Base-by-base conservation (phyloP, 1,284 basidiomycete species). In the Sporisorium iseilematis-ciliati region DNA sequence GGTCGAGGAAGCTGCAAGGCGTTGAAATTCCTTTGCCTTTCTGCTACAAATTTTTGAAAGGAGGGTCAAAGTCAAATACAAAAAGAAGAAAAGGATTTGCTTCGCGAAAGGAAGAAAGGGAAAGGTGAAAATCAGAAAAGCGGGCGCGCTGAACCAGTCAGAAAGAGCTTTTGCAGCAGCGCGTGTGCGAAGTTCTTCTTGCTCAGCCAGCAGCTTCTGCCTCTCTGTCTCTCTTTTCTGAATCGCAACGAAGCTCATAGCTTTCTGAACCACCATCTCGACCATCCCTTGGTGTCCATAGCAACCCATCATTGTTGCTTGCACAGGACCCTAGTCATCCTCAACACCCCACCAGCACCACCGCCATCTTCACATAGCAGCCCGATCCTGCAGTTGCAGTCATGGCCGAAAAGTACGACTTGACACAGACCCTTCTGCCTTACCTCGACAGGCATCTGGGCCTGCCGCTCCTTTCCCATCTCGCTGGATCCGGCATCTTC, bases 361-460 rank as follows among this genome's bases (percentile, higher is more conserved):
- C 38, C 26, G 4, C 31, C 40, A 33, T 33, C 3, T 12, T 33
- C 31, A 33, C 31, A 33, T 12, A 31, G 16, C 52, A 8, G 21
- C 26, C 43, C 38, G 33, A 43, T 23, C 43, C 58, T 38, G 43
- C 45, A 35, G 10, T 43, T 26, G 54, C 62, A 64, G 76, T 23
- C 71, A 84, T 84, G 82, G 67, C 83, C 40, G 80, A 78, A 26
- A 74, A 77, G 63, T 91, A 93, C 87, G 95, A 93, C 72, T 90
- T 97, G 67, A 94, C 85, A 31, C 66, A 77, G 59, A 82, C 77
- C 65, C 66, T 86, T 23, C 75, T 98, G 74, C 91, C 94, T 11
- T 92, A 94, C 87, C 89, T 97, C 76, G 96, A 98, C 87, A 91
- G 95, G 64, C 96, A 99, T 88, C 89, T 99, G 51, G 92, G 93